phyloP scores from a whole-genome alignment of 2,329 filamentous ascomycete species.

The Dactylellina sp. region DNA sequence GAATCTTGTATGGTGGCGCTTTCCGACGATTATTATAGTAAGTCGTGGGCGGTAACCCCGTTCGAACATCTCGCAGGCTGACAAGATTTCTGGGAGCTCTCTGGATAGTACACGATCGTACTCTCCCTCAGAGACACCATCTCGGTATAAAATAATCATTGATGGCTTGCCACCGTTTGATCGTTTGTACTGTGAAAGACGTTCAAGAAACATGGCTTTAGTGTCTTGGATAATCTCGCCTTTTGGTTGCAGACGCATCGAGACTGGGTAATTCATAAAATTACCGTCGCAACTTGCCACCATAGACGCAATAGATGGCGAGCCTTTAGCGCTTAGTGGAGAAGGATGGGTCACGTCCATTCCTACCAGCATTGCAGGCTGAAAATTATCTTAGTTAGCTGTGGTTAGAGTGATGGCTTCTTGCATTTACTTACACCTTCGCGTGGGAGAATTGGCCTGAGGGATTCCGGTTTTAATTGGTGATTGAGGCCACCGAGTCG shows the following conservation, averaged over 20 bases:
- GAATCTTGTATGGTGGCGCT: slow-evolving; percentile 89
- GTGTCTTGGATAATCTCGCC: slow-evolving; percentile 25
- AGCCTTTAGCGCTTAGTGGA: slow-evolving; percentile 69
- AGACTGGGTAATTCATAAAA: slow-evolving; percentile 81
- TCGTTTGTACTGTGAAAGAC: slow-evolving; percentile 4
- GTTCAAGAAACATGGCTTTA: slow-evolving; percentile 32
- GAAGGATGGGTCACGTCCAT: slow-evolving; percentile 93
- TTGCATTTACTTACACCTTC: slow-evolving; percentile 67
- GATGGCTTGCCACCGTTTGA: slow-evolving; percentile 68
- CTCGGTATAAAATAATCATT: slow-evolving; percentile 86
- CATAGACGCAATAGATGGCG: slow-evolving; percentile 82
- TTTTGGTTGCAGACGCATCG: slow-evolving; percentile 31
- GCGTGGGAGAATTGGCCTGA: slow-evolving; percentile 69
- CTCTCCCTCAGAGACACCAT: slow-evolving; percentile 88
- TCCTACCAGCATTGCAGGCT: slow-evolving; percentile 80
- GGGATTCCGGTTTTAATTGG: slow-evolving; percentile 68
- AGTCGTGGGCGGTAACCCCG: slow-evolving; percentile 69
- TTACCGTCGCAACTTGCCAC: slow-evolving; percentile 78
- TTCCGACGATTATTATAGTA: slow-evolving; percentile 82
- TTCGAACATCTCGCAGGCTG: slow-evolving; percentile 70
- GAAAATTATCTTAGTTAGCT: neutral
- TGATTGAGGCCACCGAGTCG: slow-evolving; percentile 82
- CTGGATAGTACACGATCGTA: slow-evolving; percentile 75
- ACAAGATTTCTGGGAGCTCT: slow-evolving; percentile 76
- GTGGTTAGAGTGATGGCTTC: neutral